Percentiles rank a stretch among this genome's conserved stretches.
Evolutionary conservation across 805 yeast genomes (phyloP).

Genomic region (Candida dajiaensis): DNA sequence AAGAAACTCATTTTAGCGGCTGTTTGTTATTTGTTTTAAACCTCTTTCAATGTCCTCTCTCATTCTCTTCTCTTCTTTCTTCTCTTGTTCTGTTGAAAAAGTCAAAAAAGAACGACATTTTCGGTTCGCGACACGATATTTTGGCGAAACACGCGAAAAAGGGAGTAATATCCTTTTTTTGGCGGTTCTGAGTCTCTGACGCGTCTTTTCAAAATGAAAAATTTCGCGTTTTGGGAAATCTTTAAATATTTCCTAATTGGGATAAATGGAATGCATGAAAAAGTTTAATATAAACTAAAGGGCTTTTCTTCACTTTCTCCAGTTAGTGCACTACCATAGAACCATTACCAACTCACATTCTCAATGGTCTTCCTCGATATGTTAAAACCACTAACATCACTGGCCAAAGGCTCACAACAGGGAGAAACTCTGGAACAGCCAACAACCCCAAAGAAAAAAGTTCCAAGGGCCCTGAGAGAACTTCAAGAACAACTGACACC

Average conservation of each 20-base stretch:
- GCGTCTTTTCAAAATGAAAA: neutral
- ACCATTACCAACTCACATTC: neutral
- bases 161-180: neutral
- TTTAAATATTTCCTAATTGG: neutral
- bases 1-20: conserved; percentile 12
- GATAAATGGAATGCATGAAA: neutral
- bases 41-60: neutral
- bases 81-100: neutral
- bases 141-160: neutral
- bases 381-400: neutral
- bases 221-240: neutral
- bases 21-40: neutral
- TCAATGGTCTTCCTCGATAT: neutral
- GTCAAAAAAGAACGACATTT: neutral
- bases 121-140: neutral
- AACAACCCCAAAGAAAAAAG: neutral
- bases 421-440: neutral
- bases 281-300: neutral
- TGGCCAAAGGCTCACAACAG: neutral
- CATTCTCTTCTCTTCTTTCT: neutral
- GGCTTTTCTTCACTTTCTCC: neutral
- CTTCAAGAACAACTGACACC: conserved; percentile 4
- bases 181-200: neutral
- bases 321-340: no score
- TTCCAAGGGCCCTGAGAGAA: conserved; percentile 8